A percentile compares a stretch with the other conserved stretches of the same genome.
These are phyloP conservation scores for Candida loeiensis DNA, from an alignment of 805 yeast genomes.

Conservation along the genomic window DNA sequence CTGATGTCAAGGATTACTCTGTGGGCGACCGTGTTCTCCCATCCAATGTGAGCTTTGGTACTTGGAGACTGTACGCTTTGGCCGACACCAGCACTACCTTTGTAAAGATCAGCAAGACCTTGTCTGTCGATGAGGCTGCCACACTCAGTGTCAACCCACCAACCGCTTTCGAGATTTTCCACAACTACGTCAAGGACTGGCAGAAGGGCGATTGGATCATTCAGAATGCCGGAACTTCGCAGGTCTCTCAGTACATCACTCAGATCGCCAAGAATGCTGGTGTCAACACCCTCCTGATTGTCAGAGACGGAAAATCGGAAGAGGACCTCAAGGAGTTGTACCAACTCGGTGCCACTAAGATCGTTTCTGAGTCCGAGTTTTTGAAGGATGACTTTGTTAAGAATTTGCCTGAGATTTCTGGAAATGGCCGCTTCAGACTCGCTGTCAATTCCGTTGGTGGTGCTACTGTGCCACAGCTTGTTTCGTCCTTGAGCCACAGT, in stretches of 20 bases:
- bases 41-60: constrained; percentile 18
- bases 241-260: constrained; percentile 27
- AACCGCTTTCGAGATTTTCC: constrained; percentile 20
- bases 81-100: constrained; percentile 5
- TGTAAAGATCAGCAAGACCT: constrained; percentile 4
- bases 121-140: constrained; percentile 16
- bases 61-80: constrained; percentile 23
- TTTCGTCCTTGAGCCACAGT: constrained; percentile 22
- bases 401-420: constrained; percentile 16
- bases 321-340: constrained; percentile 20
- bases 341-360: constrained; percentile 20
- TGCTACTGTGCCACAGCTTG: constrained; percentile 20
- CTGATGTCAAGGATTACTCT: constrained; percentile 11
- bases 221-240: constrained; percentile 34
- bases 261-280: constrained; percentile 24
- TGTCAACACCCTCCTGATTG: constrained; percentile 26
- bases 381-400: constrained; percentile 15
- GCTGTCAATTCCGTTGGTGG: constrained; percentile 35
- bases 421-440: constrained; percentile 20
- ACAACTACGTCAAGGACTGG: constrained; percentile 20
- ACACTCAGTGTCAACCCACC: constrained; percentile 21
- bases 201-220: constrained; percentile 29
- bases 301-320: constrained; percentile 30
- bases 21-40: constrained; percentile 21
- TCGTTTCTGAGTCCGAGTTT: constrained; percentile 27